Evolutionary conservation across 2,329 filamentous ascomycete genomes (phyloP), one percentile per base, ranked within the genome.

Genomic region (Penicillium digitatum): DNA sequence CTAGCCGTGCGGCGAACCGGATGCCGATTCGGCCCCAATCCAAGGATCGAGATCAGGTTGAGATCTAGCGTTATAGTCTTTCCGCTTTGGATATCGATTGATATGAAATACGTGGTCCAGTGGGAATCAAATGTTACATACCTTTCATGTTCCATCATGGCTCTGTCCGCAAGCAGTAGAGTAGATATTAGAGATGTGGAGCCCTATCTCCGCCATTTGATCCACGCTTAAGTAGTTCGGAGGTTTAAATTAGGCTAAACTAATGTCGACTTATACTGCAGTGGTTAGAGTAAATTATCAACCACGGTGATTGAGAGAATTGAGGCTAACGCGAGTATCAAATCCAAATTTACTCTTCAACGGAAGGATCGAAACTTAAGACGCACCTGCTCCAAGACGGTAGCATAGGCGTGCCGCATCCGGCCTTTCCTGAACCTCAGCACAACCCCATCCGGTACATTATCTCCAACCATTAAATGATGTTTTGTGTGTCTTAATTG

Each of bases 1-100:
- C 65, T 42, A 62, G 55, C 56, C 52, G 49, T 22, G 56, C 58
- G 8, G 52, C 56, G 12, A 71, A 72, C 49, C 66, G 67, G 37
- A 48, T 61, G 56, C 66, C 67, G 11, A 53, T 52, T 20, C 61
- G 55, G 32, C 12, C 54, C 3, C 29, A 32, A 11, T 46, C 35
- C 20, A 55, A 62, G 20, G 50, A 48, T 43, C 44, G 44, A 40
- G 49, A 60, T 52, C 59, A 61, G 46, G 56, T 44, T 14, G 22
- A 32, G 7, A 16, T 31, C 24, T 31, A 39, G 34, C 14, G 16
- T 42, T 50, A 18, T 37, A 18, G 18, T 48, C 31, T 55, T 51
- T 61, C 57, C 20, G 35, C 50, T 58, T 54, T 51, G 54, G 27
- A 53, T 29, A 50, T 62, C 57, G 59, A 61, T 54, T 62, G 57